Base-by-base conservation (phyloP, 176 grass and related monocot genomes). In the Triticum monococcum region DNA sequence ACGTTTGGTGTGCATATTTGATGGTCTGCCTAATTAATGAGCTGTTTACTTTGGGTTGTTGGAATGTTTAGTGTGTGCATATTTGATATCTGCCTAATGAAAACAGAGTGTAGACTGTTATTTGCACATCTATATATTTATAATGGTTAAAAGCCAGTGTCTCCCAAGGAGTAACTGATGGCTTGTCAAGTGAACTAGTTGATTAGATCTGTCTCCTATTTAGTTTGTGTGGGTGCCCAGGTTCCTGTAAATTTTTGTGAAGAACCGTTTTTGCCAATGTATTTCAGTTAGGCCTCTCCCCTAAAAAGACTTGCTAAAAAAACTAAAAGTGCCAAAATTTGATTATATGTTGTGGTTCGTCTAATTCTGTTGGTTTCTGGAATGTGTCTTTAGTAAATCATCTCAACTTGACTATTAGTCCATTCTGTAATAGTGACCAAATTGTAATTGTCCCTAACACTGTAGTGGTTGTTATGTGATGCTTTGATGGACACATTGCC, bases 131-230 rank as follows among this genome's bases (percentile, higher is more conserved):
- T 48, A 26, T 45, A 26, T 45, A 74, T 25, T 48, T 74, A 46
- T 45, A 74, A 74, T 74, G 71, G 41, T 74, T 48, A 46, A 74
- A 74, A 74, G 40, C 40, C 43, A 74, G 71, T 26, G 71, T 74
- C 22, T 45, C n/a, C n/a, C 38, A 45, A 45, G 70, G 38, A 45
- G 37, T 25, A 73, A 73, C 38, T 45, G 70, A 73, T 73, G 70
- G 5, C 23, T 73, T 73, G 38, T 45, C 70, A 45, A 63, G 60
- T 63, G 20, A 20, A 73, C n/a, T 73, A 40, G 70, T 43, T 43
- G 36, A 8, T 72, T 72, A 41, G 33, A 71, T 71, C 33, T 72
- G 36, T 71, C 68, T 23, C 36, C 22, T 72, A 36, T 72, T 72
- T 69, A 22, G 67, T 69, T 36, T 69, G 65, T 68, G 65, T 32